Percentiles rank a stretch among this genome's conserved stretches.
Evolutionary conservation across 2,329 filamentous ascomycete species (phyloP).

Genomic region (Aspergillus persii): DNA sequence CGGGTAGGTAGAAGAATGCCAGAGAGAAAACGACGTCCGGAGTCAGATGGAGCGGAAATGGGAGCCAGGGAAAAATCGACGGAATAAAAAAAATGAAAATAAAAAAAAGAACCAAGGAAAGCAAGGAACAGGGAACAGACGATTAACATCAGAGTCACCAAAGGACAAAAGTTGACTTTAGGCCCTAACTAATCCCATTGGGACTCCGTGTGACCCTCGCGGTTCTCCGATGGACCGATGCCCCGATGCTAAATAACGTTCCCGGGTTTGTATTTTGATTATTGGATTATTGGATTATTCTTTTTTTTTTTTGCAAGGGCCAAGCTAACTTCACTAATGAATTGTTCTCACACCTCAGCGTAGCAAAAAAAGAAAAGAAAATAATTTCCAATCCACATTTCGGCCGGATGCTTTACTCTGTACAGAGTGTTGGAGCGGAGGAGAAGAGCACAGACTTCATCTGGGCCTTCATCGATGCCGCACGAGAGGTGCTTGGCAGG

Average conservation of each 20-base stretch:
- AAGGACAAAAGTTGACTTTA: neutral
- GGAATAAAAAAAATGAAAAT: neutral
- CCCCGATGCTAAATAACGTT: neutral
- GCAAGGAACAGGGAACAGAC: neutral
- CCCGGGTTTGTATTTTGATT: neutral
- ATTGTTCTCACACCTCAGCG: neutral
- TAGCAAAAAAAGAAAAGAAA: neutral
- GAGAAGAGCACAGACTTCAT: constrained; percentile 15
- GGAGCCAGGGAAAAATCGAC: neutral
- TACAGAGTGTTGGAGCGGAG: neutral
- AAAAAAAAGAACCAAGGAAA: neutral
- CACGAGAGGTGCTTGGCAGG: constrained; percentile 13
- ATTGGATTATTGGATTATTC: too few species aligned
- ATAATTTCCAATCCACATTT: neutral
- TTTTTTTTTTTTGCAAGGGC: neutral
- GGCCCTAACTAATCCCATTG: constrained; percentile 5
- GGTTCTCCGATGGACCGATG: neutral
- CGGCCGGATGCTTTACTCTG: constrained; percentile 7
- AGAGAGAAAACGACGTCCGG: neutral
- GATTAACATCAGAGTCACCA: neutral
- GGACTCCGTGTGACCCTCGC: neutral
- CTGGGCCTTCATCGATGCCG: constrained; percentile 14
- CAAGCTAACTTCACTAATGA: neutral
- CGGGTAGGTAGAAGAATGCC: neutral
- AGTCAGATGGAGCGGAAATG: neutral